Conservation (phyloP, 306 rosid genomes). For the Quercus glauca region DNA sequence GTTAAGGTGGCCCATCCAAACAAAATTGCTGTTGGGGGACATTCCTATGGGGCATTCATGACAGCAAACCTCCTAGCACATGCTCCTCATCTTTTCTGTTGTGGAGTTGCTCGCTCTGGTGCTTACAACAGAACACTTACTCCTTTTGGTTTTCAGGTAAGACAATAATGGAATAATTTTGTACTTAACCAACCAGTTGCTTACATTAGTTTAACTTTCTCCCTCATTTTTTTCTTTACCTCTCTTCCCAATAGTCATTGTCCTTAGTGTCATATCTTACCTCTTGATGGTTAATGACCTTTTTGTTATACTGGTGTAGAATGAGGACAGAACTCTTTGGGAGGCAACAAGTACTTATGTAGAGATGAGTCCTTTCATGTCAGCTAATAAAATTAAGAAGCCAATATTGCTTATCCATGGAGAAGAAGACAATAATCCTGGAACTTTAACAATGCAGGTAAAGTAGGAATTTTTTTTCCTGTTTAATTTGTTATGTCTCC, state of each 20-base stretch:
- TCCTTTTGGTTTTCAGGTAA: slow-evolving; percentile 98
- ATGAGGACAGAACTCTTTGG: slow-evolving; percentile 99
- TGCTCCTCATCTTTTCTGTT: slow-evolving; percentile 96
- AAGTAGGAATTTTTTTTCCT: slow-evolving; percentile 8
- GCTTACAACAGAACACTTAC: slow-evolving; percentile 98
- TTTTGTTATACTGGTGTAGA: slow-evolving; percentile 41
- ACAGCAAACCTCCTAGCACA: slow-evolving; percentile 97
- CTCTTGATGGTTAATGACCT: slow-evolving; percentile 12
- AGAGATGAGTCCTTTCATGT: slow-evolving; percentile 98
- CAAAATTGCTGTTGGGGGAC: slow-evolving; percentile 97
- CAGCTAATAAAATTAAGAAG: slow-evolving; percentile 92
- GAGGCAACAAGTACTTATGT: slow-evolving; percentile 84
- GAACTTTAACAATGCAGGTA: slow-evolving; percentile 99
- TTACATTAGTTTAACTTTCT: background rate
- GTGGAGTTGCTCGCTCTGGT: slow-evolving; percentile 99
- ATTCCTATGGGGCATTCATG: slow-evolving; percentile 99
- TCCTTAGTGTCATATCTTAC: slow-evolving; percentile 3
- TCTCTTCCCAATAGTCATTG: slow-evolving; percentile 14
- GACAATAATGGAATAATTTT: background rate
- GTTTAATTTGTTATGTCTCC: background rate
- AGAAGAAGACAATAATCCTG: slow-evolving; percentile 95
- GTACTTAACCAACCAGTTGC: background rate
- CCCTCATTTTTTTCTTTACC: background rate
- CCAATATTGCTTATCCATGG: slow-evolving; percentile 96
- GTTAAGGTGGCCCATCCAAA: slow-evolving; percentile 87